These are phyloP conservation scores for Pisolithus orientalis DNA, from an alignment of 768 basidiomycete species.

Conservation along the genomic window DNA sequence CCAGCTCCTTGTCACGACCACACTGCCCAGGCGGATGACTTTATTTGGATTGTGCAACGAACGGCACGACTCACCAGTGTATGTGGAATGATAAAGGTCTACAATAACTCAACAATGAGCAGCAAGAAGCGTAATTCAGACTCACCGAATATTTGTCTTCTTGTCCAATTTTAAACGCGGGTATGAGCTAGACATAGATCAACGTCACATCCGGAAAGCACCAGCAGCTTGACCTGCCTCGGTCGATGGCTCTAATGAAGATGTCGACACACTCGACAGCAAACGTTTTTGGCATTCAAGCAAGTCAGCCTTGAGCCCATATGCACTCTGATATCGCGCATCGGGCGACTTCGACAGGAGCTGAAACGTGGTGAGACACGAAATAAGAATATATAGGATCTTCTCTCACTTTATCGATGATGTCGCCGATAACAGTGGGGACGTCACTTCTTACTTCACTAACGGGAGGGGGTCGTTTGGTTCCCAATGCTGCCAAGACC, in stretches of 20 bases:
- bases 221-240: slow-evolving; percentile 35
- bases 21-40: slow-evolving; percentile 35
- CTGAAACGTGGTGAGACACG: slow-evolving; percentile 23
- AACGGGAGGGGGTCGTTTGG: slow-evolving; percentile 68
- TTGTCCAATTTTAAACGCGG: slow-evolving; percentile 56
- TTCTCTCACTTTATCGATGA: slow-evolving; percentile 55
- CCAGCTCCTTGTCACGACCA: slow-evolving; percentile 67
- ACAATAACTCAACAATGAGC: neutral
- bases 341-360: slow-evolving; percentile 67
- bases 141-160: slow-evolving; percentile 61
- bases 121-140: neutral
- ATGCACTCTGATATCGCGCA: slow-evolving; percentile 63
- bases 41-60: neutral
- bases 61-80: slow-evolving; percentile 40
- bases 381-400: neutral
- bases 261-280: slow-evolving; percentile 46
- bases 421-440: slow-evolving; percentile 62
- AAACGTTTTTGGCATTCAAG: slow-evolving; percentile 63
- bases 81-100: slow-evolving; percentile 70
- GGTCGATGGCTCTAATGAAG: slow-evolving; percentile 48
- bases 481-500: slow-evolving; percentile 63
- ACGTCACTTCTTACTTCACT: slow-evolving; percentile 70
- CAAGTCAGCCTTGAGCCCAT: slow-evolving; percentile 62
- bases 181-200: slow-evolving; percentile 46
- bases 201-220: neutral